These are phyloP conservation scores for Sporothrix variecibatus DNA, from an alignment of 2,329 filamentous ascomycete species.

Conservation along the genomic window DNA sequence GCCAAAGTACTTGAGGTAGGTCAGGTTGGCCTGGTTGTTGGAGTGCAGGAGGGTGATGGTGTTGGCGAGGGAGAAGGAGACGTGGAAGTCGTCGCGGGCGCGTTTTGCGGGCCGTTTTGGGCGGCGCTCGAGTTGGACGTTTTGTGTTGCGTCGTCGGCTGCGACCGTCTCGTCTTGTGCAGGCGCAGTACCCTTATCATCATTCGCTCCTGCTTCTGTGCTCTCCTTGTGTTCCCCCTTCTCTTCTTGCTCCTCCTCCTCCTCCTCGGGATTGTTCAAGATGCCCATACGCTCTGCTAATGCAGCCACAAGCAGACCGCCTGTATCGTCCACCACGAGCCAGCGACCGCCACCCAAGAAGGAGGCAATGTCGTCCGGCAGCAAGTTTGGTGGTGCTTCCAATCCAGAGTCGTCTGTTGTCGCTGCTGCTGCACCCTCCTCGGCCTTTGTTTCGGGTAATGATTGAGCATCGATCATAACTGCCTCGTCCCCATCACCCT, in stretches of 20 bases:
- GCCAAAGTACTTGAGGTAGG: constrained; percentile 83
- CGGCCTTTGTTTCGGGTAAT: constrained; percentile 29
- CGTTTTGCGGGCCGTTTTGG: constrained; percentile 30
- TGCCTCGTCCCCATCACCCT: background rate
- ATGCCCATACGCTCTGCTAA: constrained; percentile 89
- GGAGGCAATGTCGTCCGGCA: background rate
- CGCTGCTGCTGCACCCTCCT: constrained; percentile 34
- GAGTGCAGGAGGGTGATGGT: constrained; percentile 79
- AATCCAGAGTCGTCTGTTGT: constrained; percentile 21
- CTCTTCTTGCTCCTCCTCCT: background rate
- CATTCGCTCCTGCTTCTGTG: background rate
- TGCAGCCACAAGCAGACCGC: constrained; percentile 77
- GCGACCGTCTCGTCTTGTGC: background rate
- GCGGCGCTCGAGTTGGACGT: background rate
- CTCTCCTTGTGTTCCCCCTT: background rate
- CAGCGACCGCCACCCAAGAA: constrained; percentile 54
- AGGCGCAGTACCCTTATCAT: background rate
- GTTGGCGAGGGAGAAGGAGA: constrained; percentile 69
- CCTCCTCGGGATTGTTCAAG: constrained; percentile 53
- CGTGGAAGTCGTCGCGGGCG: constrained; percentile 54
- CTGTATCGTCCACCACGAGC: constrained; percentile 84
- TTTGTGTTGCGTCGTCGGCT: background rate
- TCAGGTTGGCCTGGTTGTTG: constrained; percentile 84
- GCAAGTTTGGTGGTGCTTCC: background rate
- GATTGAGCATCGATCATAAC: background rate